These are phyloP conservation scores for Aspergillus fumigatiaffinis DNA, from an alignment of 2,329 filamentous ascomycete species.

Conservation along the genomic window DNA sequence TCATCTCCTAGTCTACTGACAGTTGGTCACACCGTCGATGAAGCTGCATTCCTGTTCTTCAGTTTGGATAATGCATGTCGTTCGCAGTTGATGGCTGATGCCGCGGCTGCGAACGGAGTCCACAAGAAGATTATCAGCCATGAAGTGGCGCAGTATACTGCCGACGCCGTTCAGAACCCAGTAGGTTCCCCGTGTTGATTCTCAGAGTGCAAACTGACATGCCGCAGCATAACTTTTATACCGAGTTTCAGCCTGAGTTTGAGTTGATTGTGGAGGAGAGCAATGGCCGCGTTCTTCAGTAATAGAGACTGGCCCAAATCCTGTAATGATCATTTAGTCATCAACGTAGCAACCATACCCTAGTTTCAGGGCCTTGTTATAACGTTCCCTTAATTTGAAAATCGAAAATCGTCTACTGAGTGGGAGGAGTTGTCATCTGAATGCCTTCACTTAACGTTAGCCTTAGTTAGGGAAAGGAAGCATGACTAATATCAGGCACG, in stretches of 20 bases:
- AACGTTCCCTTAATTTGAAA: background rate
- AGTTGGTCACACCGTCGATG: slow-evolving; percentile 39
- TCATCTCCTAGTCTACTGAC: slow-evolving; percentile 31
- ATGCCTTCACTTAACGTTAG: background rate
- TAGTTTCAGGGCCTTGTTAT: background rate
- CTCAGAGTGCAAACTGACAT: slow-evolving; percentile 6
- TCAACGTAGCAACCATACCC: background rate
- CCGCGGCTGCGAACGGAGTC: slow-evolving; percentile 37
- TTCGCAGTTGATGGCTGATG: slow-evolving; percentile 40
- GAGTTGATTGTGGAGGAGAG: slow-evolving; percentile 37
- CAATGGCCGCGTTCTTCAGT: slow-evolving; percentile 30
- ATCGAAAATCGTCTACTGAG: background rate
- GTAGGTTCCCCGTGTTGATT: slow-evolving; percentile 17
- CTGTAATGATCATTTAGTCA: background rate
- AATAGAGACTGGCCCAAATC: background rate
- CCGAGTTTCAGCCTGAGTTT: slow-evolving; percentile 38
- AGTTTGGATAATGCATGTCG: slow-evolving; percentile 42
- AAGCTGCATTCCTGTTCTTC: slow-evolving; percentile 37
- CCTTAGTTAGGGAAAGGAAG: background rate
- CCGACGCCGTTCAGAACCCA: slow-evolving; percentile 32
- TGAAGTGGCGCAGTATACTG: slow-evolving; percentile 34
- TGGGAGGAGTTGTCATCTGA: background rate
- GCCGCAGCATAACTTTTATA: slow-evolving; percentile 36
- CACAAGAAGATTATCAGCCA: slow-evolving; percentile 32
- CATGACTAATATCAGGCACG: background rate